These are phyloP conservation scores for Pichia manshurica DNA, from an alignment of 805 yeast species.

Conservation along the genomic window DNA sequence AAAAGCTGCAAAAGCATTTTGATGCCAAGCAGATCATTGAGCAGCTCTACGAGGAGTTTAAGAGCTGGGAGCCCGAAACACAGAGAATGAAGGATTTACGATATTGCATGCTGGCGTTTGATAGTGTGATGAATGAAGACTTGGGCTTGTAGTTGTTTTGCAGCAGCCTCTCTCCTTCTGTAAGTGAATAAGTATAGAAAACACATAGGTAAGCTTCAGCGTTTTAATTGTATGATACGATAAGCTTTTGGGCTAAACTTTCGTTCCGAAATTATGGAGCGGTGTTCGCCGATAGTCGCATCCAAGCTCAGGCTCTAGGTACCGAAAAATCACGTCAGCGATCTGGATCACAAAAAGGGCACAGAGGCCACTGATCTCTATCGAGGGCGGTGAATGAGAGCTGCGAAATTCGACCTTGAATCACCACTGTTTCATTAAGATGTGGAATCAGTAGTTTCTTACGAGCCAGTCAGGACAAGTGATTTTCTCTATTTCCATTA, in stretches of 20 bases:
- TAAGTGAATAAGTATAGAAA: too few species aligned
- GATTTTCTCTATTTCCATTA: too few species aligned
- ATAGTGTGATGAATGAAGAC: constrained; percentile 13
- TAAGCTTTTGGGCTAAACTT: too few species aligned
- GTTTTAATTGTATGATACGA: too few species aligned
- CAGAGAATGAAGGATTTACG: constrained; percentile 77
- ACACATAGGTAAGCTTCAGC: too few species aligned
- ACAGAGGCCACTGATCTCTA: neutral
- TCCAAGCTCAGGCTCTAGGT: too few species aligned
- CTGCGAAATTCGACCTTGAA: neutral
- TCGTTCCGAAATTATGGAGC: too few species aligned
- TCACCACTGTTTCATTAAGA: neutral
- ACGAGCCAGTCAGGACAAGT: too few species aligned
- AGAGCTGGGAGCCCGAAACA: constrained; percentile 75
- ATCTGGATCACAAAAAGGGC: too few species aligned
- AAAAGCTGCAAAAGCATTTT: constrained; percentile 37
- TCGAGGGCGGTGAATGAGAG: neutral
- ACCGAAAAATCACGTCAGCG: neutral
- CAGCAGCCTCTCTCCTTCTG: too few species aligned
- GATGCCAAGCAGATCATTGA: constrained; percentile 46
- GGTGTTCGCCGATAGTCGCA: too few species aligned
- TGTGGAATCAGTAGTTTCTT: too few species aligned
- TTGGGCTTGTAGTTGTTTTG: constrained; percentile 8
- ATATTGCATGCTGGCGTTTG: constrained; percentile 38
- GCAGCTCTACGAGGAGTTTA: constrained; percentile 52